Percentiles rank a stretch among this genome's conserved stretches.
These are phyloP conservation scores for Rhododendron molle DNA, from an alignment of 148 eudicot genomes.

Conservation along the genomic window DNA sequence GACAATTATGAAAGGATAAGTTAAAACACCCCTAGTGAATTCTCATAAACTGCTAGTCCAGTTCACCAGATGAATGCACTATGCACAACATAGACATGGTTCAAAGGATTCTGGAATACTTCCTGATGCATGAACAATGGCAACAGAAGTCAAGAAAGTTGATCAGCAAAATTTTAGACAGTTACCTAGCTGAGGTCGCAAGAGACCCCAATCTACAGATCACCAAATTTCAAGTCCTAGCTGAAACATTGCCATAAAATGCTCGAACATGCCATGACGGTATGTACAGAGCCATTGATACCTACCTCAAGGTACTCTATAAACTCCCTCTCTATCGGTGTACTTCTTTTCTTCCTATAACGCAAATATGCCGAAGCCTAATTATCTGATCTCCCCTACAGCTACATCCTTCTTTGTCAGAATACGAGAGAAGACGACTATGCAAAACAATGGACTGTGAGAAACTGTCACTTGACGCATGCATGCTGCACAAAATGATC, in stretches of 20 bases:
- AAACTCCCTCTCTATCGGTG: background rate
- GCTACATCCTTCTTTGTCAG: conserved; percentile 67
- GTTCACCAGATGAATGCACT: conserved; percentile 2
- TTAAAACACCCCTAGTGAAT: background rate
- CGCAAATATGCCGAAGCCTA: conserved; percentile 1
- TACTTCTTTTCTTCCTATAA: background rate
- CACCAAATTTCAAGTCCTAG: conserved; percentile 54
- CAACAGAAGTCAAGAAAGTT: conserved; percentile 25
- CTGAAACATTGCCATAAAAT: conserved; percentile 55
- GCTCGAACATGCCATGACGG: conserved; percentile 63
- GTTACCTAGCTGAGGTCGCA: conserved; percentile 59
- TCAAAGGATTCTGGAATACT: conserved; percentile 3
- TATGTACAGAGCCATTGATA: conserved; percentile 64
- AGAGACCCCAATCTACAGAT: conserved; percentile 51
- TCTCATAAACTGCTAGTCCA: background rate
- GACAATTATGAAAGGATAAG: background rate
- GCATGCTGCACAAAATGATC: conserved; percentile 77
- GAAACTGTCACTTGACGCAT: conserved; percentile 64
- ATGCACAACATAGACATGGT: conserved; percentile 12
- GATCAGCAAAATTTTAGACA: conserved; percentile 59
- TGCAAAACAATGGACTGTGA: conserved; percentile 58
- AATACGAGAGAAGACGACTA: conserved; percentile 64
- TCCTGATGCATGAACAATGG: conserved; percentile 7
- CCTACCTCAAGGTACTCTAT: conserved; percentile 56
- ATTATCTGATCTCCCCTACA: conserved; percentile 23